Evolutionary conservation across 345 rosid genomes (phyloP), one percentile per base, ranked within the genome.

Genomic region (Eucalyptus sp.): DNA sequence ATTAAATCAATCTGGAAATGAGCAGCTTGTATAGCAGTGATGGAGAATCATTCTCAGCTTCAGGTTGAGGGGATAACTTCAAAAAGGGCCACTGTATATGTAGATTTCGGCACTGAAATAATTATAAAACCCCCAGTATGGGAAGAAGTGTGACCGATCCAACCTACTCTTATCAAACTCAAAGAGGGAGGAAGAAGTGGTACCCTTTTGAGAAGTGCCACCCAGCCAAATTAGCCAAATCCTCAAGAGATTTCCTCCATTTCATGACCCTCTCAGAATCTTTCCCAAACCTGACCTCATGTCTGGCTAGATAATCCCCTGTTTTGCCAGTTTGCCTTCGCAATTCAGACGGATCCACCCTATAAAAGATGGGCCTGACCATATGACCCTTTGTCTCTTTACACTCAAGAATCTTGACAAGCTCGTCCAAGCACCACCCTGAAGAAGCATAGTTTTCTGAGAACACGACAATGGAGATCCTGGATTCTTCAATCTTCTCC

Each of bases 351-450:
- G 94, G 93, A 50, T 90, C 88, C 33, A 89, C 89, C 49, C 86
- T 14, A 54, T 90, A 92, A 89, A 91, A 90, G 76, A 91, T 37
- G 3, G 92, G 91, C 87, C 91, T 79, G 44, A 92, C 51, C 50
- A 64, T 49, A 33, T 90, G 89, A 37, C 86, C 71, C 60, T 41
- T 64, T 14, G 56, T 29, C 9, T 66, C 81, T 89, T 29, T 88
- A 86, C 91, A 87, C 44, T 91, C 87, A 27, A 92, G 50, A 81
- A 90, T 90, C 87, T 91, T 88, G 18, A 87, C 87, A 13, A 90
- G 91, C 89, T 92, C 93, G 24, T 92, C 91, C 71, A 92, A 56
- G 91, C 91, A 90, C 92, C 92, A 91, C 5, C 86, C 64, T 3
- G 93, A 92, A 60, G 87, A 66, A 17, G 91, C 90, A 81, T 92